phyloP scores from a whole-genome alignment of 2,329 filamentous ascomycete species.

The Venturia nashicola region DNA sequence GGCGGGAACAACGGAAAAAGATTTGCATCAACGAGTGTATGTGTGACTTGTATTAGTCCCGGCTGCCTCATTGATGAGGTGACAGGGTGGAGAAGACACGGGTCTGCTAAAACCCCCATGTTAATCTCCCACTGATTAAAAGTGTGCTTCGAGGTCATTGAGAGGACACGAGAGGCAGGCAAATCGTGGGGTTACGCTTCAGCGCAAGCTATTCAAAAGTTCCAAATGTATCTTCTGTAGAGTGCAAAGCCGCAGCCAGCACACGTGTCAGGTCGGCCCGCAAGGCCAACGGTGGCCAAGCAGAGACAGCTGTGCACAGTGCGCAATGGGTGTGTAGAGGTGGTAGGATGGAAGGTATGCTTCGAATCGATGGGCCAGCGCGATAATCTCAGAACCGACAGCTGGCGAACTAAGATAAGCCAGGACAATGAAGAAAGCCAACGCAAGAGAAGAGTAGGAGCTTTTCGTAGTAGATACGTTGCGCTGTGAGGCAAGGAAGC shows the following conservation, averaged over 20 bases:
- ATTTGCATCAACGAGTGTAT: neutral
- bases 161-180: constrained; percentile 8
- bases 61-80: neutral
- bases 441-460: neutral
- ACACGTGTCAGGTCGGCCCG: neutral
- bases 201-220: neutral
- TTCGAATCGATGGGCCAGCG: neutral
- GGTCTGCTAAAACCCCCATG: constrained; percentile 8
- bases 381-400: neutral
- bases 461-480: neutral
- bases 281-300: neutral
- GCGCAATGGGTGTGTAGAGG: neutral
- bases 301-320: neutral
- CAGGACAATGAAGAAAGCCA: neutral
- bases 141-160: constrained; percentile 9
- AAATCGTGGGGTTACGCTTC: constrained; percentile 6
- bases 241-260: neutral
- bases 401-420: neutral
- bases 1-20: neutral
- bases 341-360: neutral
- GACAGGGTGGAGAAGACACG: constrained; percentile 11
- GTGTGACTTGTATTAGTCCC: constrained; percentile 9
- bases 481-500: neutral
- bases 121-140: constrained; percentile 8
- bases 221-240: neutral